A percentile compares a stretch with the other conserved stretches of the same genome.
Conservation (phyloP, 768 basidiomycete species). For the Calocybe gangraenosa region DNA sequence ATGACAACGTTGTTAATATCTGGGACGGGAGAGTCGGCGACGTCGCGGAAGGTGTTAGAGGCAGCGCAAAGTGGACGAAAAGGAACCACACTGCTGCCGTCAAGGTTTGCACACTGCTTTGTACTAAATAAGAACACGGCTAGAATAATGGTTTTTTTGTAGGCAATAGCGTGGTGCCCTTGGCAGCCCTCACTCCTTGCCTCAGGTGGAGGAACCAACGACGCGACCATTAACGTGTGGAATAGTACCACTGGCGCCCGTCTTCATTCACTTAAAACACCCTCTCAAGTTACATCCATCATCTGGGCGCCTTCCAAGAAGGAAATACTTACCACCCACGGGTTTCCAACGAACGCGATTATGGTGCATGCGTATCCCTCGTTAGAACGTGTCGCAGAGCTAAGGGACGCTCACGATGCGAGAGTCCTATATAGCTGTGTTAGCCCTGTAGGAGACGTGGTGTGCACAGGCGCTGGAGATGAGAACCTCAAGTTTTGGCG, state of each 20-base stretch:
- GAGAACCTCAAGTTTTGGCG: slow-evolving; percentile 98
- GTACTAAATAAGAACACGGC: too few relatives aligned
- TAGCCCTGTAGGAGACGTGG: slow-evolving; percentile 85
- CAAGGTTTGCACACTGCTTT: slow-evolving; percentile 37
- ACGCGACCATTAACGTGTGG: slow-evolving; percentile 89
- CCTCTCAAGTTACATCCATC: slow-evolving; percentile 89
- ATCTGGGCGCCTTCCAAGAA: slow-evolving; percentile 85
- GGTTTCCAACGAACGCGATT: slow-evolving; percentile 84
- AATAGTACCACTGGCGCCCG: slow-evolving; percentile 90
- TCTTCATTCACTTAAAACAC: slow-evolving; percentile 79
- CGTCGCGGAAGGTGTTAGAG: slow-evolving; percentile 45
- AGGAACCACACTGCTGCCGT: slow-evolving; percentile 88
- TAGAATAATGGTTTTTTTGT: slow-evolving; percentile 4
- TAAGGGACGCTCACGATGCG: slow-evolving; percentile 90
- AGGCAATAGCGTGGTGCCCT: slow-evolving; percentile 97
- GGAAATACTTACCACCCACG: slow-evolving; percentile 90
- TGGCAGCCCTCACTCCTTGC: slow-evolving; percentile 93
- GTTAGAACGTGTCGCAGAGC: slow-evolving; percentile 74
- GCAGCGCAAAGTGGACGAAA: slow-evolving; percentile 84
- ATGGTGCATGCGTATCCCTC: slow-evolving; percentile 85
- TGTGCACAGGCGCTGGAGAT: slow-evolving; percentile 90
- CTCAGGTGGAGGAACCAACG: slow-evolving; percentile 91
- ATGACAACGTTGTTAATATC: slow-evolving; percentile 97
- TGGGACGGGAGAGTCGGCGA: slow-evolving; percentile 86
- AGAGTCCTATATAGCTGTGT: slow-evolving; percentile 83